Conservation (phyloP, 805 yeast genomes). For the Grigorovia transvaalensis region DNA sequence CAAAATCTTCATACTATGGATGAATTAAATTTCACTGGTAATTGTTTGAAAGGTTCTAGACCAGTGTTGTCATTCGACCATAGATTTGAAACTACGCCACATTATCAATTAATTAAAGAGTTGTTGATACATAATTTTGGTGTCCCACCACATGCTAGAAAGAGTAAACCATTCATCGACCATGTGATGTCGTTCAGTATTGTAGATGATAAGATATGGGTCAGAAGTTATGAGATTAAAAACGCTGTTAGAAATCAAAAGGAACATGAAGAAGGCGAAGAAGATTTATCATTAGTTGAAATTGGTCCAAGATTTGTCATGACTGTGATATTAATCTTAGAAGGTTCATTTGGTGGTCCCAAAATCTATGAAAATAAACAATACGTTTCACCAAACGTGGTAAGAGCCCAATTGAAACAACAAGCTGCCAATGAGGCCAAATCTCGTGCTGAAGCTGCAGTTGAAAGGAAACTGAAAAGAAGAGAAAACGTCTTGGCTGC, state of each 20-base stretch:
- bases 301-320: constrained; percentile 94
- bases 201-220: constrained; percentile 91
- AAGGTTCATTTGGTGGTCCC: constrained; percentile 97
- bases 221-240: constrained; percentile 84
- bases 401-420: constrained; percentile 77
- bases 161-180: constrained; percentile 87
- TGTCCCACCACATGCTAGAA: constrained; percentile 89
- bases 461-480: constrained; percentile 61
- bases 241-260: constrained; percentile 45
- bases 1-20: constrained; percentile 94
- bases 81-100: constrained; percentile 60
- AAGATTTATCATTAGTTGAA: constrained; percentile 74
- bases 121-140: constrained; percentile 77
- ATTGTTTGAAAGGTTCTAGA: constrained; percentile 89
- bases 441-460: constrained; percentile 68
- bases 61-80: constrained; percentile 86
- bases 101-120: constrained; percentile 70
- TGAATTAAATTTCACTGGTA: constrained; percentile 93
- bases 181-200: constrained; percentile 89
- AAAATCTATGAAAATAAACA: constrained; percentile 95
- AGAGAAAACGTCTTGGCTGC: constrained; percentile 64
- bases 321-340: constrained; percentile 82
- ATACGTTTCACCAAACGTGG: constrained; percentile 91
- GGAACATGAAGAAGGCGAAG: constrained; percentile 40
- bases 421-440: constrained; percentile 72